Base-by-base conservation (phyloP, 2,329 filamentous ascomycete genomes). In the Calcarisporium arbuscula region DNA sequence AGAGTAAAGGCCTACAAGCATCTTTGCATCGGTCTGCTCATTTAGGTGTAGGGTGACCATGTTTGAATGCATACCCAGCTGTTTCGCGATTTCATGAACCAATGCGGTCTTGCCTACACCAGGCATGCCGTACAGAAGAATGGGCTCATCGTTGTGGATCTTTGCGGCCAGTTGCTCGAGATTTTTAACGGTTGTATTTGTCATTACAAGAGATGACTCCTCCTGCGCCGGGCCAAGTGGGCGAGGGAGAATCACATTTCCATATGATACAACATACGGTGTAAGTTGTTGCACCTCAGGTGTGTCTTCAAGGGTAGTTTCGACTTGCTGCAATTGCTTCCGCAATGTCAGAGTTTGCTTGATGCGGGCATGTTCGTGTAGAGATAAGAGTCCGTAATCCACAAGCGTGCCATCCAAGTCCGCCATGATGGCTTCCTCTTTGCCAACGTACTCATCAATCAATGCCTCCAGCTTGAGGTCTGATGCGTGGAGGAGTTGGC, bases 11-110 rank as follows among this genome's bases (percentile, higher is more conserved):
- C 92, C 92, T 43, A 98, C 78, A 26, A 99, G 76, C 65, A 94
- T 85, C 60, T 98, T 99, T 1, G 90, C 89, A 60, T 99, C 92
- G 3, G 89, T 96, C 59, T 99, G 94, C 60, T 96, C 92, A 54
- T 98, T 98, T 21, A 99, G 68, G 59, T 98, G 90, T 19, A 99
- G 70, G 4, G 90, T 96, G 34, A 98, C 83, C 79, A 98, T 88
- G 39, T 76, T 77, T 6, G 80, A 74, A 16, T 85, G 76, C 60
- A 86, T 86, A 41, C 84, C 85, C 36, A 96, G 74, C 46, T 82
- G 76, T 49, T 76, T 77, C 17, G 90, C 89, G 40, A 90, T 74
- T 54, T 95, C 82, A 44, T 86, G 83, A 11, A 94, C 77, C 15
- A 94, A 61, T 1, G 85, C 80, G 0, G 92, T 95, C 65, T 99